Conservation (phyloP, 257 asterid species). For the Solanum virginianum region DNA sequence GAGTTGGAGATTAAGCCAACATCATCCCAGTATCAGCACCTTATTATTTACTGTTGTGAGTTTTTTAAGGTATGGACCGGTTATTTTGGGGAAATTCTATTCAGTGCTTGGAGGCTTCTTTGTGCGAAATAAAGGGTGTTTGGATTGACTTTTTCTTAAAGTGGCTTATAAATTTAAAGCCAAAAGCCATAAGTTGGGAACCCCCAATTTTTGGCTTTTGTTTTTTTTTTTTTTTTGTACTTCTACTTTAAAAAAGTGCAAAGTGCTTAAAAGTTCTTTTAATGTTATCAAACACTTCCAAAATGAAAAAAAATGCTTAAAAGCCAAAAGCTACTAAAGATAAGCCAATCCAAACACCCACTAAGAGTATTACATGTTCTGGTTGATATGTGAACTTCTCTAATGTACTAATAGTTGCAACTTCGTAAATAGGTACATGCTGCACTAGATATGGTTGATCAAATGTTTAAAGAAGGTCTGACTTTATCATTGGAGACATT, state of each 20-base stretch:
- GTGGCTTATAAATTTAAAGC: too few species aligned
- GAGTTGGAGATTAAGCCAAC: constrained; percentile 49
- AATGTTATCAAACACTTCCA: too few species aligned
- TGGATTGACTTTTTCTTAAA: too few species aligned
- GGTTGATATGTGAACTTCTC: not conserved
- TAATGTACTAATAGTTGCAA: not conserved
- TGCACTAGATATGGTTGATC: constrained; percentile 57
- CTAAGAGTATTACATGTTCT: not conserved
- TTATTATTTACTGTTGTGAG: constrained; percentile 43
- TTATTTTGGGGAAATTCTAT: not conserved
- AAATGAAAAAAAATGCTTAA: too few species aligned
- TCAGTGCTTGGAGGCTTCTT: not conserved
- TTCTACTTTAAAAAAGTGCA: too few species aligned
- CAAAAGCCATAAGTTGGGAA: too few species aligned
- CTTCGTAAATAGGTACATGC: constrained; percentile 48
- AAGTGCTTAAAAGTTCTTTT: too few species aligned
- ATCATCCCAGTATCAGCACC: constrained; percentile 48
- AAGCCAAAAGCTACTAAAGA: too few species aligned
- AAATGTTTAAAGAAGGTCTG: constrained; percentile 39
- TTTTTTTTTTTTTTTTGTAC: too few species aligned
- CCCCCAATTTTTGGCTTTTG: too few species aligned
- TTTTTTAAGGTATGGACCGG: constrained; percentile 45
- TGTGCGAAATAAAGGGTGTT: not conserved
- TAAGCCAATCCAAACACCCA: too few species aligned
- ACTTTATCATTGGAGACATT: constrained; percentile 33